Percentiles rank a stretch among this genome's conserved stretches.
Evolutionary conservation across 176 grass and related monocot species (phyloP).

Genomic region (Neostapfia colusana): DNA sequence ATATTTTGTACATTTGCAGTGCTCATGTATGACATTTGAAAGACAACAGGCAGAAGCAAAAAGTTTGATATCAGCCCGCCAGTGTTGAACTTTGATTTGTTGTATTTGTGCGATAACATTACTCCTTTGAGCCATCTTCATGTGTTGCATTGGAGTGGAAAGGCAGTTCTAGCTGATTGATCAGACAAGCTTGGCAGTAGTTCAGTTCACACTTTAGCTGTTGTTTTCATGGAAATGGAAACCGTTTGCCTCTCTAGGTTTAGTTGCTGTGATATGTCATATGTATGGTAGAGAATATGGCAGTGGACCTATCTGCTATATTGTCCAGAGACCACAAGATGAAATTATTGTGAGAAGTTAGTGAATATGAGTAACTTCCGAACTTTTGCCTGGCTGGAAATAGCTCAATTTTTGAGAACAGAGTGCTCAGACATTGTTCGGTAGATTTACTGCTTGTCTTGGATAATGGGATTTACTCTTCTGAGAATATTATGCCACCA

Average conservation of each 20-base stretch:
- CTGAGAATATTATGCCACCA: slow-evolving; percentile 18
- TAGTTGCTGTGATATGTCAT: slow-evolving; percentile 17
- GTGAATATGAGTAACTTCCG: slow-evolving; percentile 10
- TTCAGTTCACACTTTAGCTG: slow-evolving; percentile 21
- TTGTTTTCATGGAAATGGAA: slow-evolving; percentile 14
- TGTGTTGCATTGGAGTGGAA: neutral
- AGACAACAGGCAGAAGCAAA: slow-evolving; percentile 1
- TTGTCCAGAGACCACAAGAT: slow-evolving; percentile 1
- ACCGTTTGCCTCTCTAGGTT: slow-evolving; percentile 18
- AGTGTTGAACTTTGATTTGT: neutral
- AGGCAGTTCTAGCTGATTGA: neutral
- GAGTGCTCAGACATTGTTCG: slow-evolving; percentile 9
- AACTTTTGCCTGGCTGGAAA: neutral
- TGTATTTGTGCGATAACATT: slow-evolving; percentile 13
- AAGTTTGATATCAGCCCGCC: neutral
- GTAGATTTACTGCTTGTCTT: slow-evolving; percentile 23
- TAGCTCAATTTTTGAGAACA: neutral
- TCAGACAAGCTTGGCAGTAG: slow-evolving; percentile 25
- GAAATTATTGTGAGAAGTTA: too few relatives aligned
- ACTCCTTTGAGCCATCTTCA: neutral
- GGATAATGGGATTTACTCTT: slow-evolving; percentile 15
- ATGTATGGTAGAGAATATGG: slow-evolving; percentile 4
- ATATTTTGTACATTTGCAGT: slow-evolving; percentile 1
- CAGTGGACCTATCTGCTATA: neutral
- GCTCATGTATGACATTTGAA: slow-evolving; percentile 13